phyloP scores from a whole-genome alignment of 352 stramenopile genomes.

The Globisporangium paroecandrum region DNA sequence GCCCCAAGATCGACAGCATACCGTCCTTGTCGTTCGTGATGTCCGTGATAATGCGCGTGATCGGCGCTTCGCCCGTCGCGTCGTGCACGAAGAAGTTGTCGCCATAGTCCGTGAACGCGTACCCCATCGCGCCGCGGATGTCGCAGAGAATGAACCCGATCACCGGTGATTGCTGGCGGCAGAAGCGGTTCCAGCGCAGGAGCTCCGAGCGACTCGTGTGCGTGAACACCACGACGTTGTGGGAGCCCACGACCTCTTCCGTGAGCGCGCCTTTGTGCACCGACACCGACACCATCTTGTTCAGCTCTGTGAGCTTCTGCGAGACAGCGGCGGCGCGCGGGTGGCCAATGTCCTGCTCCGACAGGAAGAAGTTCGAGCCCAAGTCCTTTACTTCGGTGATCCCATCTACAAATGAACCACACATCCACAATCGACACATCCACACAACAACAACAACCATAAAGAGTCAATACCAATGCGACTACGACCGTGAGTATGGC shows the following conservation, averaged over 20 bases:
- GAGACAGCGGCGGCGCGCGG: conserved; percentile 56
- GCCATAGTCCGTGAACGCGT: conserved; percentile 81
- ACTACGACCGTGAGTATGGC: background rate
- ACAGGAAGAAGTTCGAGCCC: conserved; percentile 93
- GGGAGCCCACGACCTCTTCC: conserved; percentile 53
- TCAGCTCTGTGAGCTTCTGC: conserved; percentile 88
- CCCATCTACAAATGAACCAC: conserved; percentile 36
- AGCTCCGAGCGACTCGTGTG: conserved; percentile 71
- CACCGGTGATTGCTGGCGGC: conserved; percentile 62
- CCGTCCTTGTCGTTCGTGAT: conserved; percentile 83
- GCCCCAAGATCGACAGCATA: conserved; percentile 66
- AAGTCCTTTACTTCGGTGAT: conserved; percentile 80
- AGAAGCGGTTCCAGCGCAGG: conserved; percentile 89
- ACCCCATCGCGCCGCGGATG: conserved; percentile 71
- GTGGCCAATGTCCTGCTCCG: conserved; percentile 71
- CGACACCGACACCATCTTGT: conserved; percentile 86
- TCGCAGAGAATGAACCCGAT: conserved; percentile 85
- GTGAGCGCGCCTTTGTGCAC: conserved; percentile 69
- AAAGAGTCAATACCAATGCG: background rate
- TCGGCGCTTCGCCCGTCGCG: conserved; percentile 74
- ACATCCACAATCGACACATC: background rate
- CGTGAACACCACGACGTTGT: conserved; percentile 90
- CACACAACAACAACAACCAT: background rate
- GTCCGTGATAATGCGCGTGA: conserved; percentile 86
- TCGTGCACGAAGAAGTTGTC: conserved; percentile 76